phyloP scores from a whole-genome alignment of 2,329 filamentous ascomycete genomes.

The Fusarium kyushuense region DNA sequence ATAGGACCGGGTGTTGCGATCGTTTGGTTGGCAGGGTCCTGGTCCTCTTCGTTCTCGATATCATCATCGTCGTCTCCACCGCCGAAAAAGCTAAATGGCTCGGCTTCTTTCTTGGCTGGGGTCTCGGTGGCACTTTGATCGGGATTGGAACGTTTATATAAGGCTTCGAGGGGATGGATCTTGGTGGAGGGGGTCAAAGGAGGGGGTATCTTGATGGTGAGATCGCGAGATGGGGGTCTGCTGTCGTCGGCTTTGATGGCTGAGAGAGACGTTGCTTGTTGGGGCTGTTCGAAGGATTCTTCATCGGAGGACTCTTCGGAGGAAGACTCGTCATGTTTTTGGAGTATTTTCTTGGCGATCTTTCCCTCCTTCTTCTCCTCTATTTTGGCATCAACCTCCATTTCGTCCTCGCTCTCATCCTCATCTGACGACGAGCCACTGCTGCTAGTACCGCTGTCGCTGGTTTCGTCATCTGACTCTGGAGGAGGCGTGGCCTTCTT shows the following conservation, averaged over 20 bases:
- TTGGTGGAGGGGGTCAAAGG: conserved; percentile 60
- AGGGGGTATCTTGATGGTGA: conserved; percentile 68
- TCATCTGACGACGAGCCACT: conserved; percentile 53
- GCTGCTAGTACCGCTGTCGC: conserved; percentile 51
- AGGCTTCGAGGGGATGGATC: conserved; percentile 88
- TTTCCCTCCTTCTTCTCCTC: conserved; percentile 17
- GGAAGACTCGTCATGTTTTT: conserved; percentile 34
- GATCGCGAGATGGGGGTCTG: conserved; percentile 63
- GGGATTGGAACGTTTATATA: conserved; percentile 81
- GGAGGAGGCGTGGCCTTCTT: conserved; percentile 38
- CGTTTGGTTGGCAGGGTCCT: conserved; percentile 58
- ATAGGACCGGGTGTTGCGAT: conserved; percentile 66
- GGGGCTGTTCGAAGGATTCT: conserved; percentile 15
- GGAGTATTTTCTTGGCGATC: conserved; percentile 12
- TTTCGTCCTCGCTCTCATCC: conserved; percentile 45
- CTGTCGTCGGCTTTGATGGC: conserved; percentile 50
- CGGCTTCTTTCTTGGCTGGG: conserved; percentile 58
- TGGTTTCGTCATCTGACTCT: conserved; percentile 50
- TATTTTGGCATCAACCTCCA: conserved; percentile 22
- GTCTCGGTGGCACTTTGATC: conserved; percentile 53
- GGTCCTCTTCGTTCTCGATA: conserved; percentile 63
- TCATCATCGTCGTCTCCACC: conserved; percentile 59
- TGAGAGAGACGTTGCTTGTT: conserved; percentile 41
- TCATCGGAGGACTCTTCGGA: conserved; percentile 20
- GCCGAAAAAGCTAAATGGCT: conserved; percentile 84